phyloP scores from a whole-genome alignment of 352 stramenopile species.

The Pythium brachiatum region DNA sequence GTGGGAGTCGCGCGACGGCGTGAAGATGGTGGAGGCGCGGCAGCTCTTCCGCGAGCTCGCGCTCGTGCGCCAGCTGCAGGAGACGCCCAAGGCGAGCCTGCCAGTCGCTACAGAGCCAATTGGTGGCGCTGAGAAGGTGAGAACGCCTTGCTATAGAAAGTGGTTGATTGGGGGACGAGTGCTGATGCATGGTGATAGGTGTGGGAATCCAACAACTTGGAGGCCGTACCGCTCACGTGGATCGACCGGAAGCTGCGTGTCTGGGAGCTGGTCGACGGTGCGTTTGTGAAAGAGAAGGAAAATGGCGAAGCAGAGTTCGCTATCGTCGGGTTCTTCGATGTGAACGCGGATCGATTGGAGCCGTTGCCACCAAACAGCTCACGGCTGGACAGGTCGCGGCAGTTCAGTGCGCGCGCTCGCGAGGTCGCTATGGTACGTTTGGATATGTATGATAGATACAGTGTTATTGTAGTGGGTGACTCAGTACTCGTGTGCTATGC shows the following conservation, averaged over 20 bases:
- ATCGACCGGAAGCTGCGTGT: constrained; percentile 8
- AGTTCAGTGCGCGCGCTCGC: constrained; percentile 20
- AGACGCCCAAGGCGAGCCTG: background rate
- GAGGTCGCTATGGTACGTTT: constrained; percentile 3
- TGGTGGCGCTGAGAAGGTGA: constrained; percentile 7
- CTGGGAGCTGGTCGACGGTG: background rate
- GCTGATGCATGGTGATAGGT: constrained; percentile 4
- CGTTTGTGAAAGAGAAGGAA: background rate
- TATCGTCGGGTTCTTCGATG: constrained; percentile 21
- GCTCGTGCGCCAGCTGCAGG: constrained; percentile 24
- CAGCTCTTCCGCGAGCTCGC: constrained; percentile 18
- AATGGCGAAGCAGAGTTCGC: constrained; percentile 2
- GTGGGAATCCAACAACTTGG: constrained; percentile 25
- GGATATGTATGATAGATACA: background rate
- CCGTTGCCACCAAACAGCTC: constrained; percentile 8
- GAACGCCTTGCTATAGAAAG: no score
- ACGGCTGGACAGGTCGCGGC: constrained; percentile 11
- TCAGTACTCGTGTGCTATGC: no score
- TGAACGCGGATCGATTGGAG: constrained; percentile 14
- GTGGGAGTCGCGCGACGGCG: constrained; percentile 22
- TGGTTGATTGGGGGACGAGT: background rate
- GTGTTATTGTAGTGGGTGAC: background rate
- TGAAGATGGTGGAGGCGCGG: constrained; percentile 15
- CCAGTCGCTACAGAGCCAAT: background rate
- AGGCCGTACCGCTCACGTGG: constrained; percentile 15